Conservation (phyloP, 495 filamentous ascomycete species). For the Talaromyces wortmannii region DNA sequence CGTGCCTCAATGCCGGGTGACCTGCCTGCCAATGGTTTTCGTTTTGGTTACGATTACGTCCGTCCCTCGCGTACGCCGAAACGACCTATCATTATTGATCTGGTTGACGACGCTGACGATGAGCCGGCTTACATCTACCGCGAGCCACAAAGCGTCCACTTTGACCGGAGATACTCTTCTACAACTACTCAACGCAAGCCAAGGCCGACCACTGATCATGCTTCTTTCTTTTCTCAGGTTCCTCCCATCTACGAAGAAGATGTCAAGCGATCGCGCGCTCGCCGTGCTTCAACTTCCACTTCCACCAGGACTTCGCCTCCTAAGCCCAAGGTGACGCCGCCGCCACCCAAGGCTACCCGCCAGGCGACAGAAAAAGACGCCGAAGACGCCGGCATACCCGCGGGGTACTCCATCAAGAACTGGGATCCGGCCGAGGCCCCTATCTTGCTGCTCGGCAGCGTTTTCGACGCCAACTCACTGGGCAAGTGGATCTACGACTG, state of each 20-base stretch:
- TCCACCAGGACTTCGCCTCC: slow-evolving; percentile 32
- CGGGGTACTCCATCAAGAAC: slow-evolving; percentile 95
- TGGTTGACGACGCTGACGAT: slow-evolving; percentile 48
- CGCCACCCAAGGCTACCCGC: slow-evolving; percentile 41
- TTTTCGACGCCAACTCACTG: slow-evolving; percentile 95
- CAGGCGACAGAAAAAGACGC: slow-evolving; percentile 85
- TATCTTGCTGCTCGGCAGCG: slow-evolving; percentile 88
- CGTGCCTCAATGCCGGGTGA: slow-evolving; percentile 28
- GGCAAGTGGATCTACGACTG: slow-evolving; percentile 99
- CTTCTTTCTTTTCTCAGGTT: slow-evolving; percentile 45
- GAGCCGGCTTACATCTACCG: slow-evolving; percentile 26
- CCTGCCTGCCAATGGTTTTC: slow-evolving; percentile 21
- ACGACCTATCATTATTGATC: slow-evolving; percentile 47
- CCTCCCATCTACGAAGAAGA: slow-evolving; percentile 32
- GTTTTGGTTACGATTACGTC: slow-evolving; percentile 25
- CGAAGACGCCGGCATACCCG: slow-evolving; percentile 70
- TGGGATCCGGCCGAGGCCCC: slow-evolving; percentile 95
- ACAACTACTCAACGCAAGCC: slow-evolving; percentile 36
- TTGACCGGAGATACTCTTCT: slow-evolving; percentile 2
- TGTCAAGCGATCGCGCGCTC: slow-evolving; percentile 35
- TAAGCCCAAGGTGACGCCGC: slow-evolving; percentile 35
- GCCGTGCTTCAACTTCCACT: slow-evolving; percentile 45
- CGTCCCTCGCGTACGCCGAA: slow-evolving; percentile 38
- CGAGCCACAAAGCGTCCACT: slow-evolving; percentile 14
- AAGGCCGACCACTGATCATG: slow-evolving; percentile 45